Conservation (phyloP, 169 alveolate species). For the Plasmodium chabaudi region DNA sequence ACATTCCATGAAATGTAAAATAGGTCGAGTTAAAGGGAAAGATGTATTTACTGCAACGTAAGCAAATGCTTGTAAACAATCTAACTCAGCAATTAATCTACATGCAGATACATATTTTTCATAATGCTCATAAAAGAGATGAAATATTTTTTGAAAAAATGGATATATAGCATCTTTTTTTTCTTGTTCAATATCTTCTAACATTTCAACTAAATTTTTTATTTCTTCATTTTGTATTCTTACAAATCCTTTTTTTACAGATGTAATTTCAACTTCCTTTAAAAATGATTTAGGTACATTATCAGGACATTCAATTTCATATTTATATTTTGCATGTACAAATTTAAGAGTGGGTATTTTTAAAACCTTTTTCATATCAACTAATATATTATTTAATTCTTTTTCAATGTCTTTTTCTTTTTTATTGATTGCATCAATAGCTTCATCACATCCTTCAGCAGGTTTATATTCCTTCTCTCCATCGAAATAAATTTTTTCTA, state of each 20-base stretch:
- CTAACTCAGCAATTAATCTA: slow-evolving; percentile 91
- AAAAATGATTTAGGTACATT: slow-evolving; percentile 81
- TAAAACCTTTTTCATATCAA: slow-evolving; percentile 32
- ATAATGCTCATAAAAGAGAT: slow-evolving; percentile 85
- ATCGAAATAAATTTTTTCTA: slow-evolving; percentile 71
- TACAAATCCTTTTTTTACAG: slow-evolving; percentile 93
- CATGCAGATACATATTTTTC: slow-evolving; percentile 67
- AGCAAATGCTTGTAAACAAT: slow-evolving; percentile 93
- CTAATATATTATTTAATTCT: slow-evolving; percentile 67
- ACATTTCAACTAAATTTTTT: slow-evolving; percentile 81
- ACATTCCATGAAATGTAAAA: slow-evolving; percentile 33
- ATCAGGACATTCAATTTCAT: slow-evolving; percentile 92
- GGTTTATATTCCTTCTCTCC: slow-evolving; percentile 82
- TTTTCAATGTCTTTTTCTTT: slow-evolving; percentile 49
- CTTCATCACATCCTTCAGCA: slow-evolving; percentile 78
- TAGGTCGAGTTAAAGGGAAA: slow-evolving; percentile 36
- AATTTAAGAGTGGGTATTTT: slow-evolving; percentile 74
- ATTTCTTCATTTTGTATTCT: slow-evolving; percentile 85
- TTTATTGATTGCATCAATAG: slow-evolving; percentile 54
- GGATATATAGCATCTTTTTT: slow-evolving; percentile 89
- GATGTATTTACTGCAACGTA: slow-evolving; percentile 64
- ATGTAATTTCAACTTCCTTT: slow-evolving; percentile 92
- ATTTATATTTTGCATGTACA: slow-evolving; percentile 91
- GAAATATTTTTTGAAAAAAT: slow-evolving; percentile 86
- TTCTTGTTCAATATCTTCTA: slow-evolving; percentile 92